Evolutionary conservation across 768 basidiomycete genomes (phyloP).

Genomic region (Trametes maxima): DNA sequence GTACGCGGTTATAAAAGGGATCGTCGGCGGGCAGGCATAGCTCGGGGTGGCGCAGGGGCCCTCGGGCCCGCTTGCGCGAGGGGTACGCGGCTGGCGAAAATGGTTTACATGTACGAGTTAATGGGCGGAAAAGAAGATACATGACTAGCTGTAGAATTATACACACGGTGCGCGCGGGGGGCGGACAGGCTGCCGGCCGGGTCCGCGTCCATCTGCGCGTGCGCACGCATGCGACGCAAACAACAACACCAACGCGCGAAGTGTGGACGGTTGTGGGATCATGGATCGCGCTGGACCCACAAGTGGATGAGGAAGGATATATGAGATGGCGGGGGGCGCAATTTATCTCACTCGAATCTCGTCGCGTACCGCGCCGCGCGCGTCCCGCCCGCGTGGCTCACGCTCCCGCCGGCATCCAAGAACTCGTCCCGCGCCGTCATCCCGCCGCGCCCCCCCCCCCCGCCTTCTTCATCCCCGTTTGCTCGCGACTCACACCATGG

Average conservation of each 20-base stretch:
- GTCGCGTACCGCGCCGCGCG: slow-evolving; percentile 11
- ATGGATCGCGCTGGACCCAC: slow-evolving; percentile 16
- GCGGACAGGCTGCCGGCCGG: neutral
- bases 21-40: slow-evolving; percentile 33
- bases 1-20: slow-evolving; percentile 81
- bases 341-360: slow-evolving; percentile 25
- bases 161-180: neutral
- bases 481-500: neutral
- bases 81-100: slow-evolving; percentile 9
- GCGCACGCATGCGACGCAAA: neutral
- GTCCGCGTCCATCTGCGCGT: neutral
- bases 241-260: neutral
- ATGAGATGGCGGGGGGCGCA: slow-evolving; percentile 14
- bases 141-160: slow-evolving; percentile 14
- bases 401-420: neutral
- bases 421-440: neutral
- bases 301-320: slow-evolving; percentile 24
- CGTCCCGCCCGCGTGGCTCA: slow-evolving; percentile 5
- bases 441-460: neutral
- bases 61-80: neutral
- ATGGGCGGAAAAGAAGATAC: slow-evolving; percentile 18
- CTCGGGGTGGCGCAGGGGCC: neutral
- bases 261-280: slow-evolving; percentile 11
- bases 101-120: slow-evolving; percentile 24
- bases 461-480: neutral